Evolutionary conservation across 2,329 filamentous ascomycete species (phyloP), one percentile per base, ranked within the genome.

Genomic region (Cordyceps tenuipes): DNA sequence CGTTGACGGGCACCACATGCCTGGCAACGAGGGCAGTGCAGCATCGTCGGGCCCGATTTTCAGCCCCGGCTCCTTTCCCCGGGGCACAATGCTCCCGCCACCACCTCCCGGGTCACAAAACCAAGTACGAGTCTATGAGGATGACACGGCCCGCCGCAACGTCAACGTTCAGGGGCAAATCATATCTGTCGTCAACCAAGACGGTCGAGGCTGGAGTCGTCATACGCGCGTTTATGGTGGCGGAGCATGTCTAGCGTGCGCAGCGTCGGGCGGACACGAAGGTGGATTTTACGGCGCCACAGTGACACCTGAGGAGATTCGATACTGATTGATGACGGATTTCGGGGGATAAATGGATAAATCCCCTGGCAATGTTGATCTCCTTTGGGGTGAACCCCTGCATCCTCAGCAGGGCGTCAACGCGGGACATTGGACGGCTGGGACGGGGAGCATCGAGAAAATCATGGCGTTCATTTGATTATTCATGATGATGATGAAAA

Each of bases 211-310:
- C 47, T 85, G 81, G 82, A 79, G 75, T 65, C 76, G 81, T 43
- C 82, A 85, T 67, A 85, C 82, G 17, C 77, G 81, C 29, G 82
- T 84, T 29, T 84, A 83, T 63, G 81, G 81, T 31, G 82, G 82
- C 61, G 81, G 82, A 6, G 76, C 80, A 3, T 85, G 82, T 63
- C 73, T 83, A 44, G 81, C 81, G 1, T 85, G 82, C 64, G 71
- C 78, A 44, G 79, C 78, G 9, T 75, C 78, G 10, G 72, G 71
- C 36, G 69, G 72, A n/a, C 71, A 76, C 29, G 73, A 75, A 8
- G 77, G 73, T 19, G 76, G 79, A 8, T 82, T 81, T 68, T 84
- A 83, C 63, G 82, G 80, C 31, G 76, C 77, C 46, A 81, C 76
- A 31, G 81, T 83, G 29, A 77, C 78, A 17, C 74, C 79, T 21